Percentiles rank a stretch among this genome's conserved stretches.
Conservation (phyloP, 305 asterid species). For the Solanum aculeatissimum region DNA sequence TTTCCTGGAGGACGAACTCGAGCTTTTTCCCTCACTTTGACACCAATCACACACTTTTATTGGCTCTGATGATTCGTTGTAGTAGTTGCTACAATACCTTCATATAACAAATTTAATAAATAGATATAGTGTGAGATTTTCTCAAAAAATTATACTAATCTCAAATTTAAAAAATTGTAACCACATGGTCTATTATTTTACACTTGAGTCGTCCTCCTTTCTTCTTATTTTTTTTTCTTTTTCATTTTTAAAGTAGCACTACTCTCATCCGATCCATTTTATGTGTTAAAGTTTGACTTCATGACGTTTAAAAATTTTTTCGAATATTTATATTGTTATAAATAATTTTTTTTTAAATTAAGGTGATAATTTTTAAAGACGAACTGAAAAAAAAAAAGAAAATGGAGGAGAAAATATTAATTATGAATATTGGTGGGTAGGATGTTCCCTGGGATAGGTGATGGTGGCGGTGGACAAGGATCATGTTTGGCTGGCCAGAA, state of each 20-base stretch:
- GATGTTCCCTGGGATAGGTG: not conserved
- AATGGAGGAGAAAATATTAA: no score
- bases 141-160: not conserved
- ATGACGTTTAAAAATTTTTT: no score
- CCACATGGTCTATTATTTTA: not conserved
- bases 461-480: not conserved
- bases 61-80: slow-evolving; percentile 16
- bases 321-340: no score
- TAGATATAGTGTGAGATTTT: not conserved
- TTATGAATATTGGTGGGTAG: not conserved
- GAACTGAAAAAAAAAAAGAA: no score
- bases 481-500: not conserved
- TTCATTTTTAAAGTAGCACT: not conserved
- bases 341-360: no score
- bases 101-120: not conserved
- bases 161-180: not conserved
- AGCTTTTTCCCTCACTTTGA: slow-evolving; percentile 20
- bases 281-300: no score
- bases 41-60: slow-evolving; percentile 48
- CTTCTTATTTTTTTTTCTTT: not conserved
- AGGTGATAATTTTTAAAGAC: no score
- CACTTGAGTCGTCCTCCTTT: not conserved
- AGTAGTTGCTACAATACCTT: slow-evolving; percentile 55
- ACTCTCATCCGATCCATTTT: no score
- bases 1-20: slow-evolving; percentile 1